These are phyloP conservation scores for Diutina mesorugosa DNA, from an alignment of 1,139 yeast species.

Conservation along the genomic window DNA sequence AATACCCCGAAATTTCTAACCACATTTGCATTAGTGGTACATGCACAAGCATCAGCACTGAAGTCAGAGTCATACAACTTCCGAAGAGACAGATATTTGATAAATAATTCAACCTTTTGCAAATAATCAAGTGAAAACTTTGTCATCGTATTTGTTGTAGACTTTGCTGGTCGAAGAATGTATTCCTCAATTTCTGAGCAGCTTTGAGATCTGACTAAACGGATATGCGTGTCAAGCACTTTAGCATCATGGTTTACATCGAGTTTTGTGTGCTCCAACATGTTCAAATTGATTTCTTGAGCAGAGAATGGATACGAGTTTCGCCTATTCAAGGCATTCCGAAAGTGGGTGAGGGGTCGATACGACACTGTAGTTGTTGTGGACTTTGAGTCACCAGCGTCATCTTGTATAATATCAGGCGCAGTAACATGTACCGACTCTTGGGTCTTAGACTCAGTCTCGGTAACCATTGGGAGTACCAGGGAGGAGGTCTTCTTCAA, in stretches of 20 bases:
- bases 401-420: not conserved
- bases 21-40: conserved; percentile 7
- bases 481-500: not conserved
- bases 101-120: conserved; percentile 11
- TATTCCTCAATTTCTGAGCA: conserved; percentile 9
- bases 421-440: not conserved
- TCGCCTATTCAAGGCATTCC: conserved; percentile 23
- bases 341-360: conserved; percentile 5
- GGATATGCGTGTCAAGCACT: conserved; percentile 15
- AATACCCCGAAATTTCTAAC: conserved; percentile 13
- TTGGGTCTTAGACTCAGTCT: not conserved
- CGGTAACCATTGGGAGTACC: not conserved
- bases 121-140: conserved; percentile 15
- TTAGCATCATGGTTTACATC: not conserved
- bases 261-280: conserved; percentile 10
- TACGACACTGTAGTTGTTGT: not conserved
- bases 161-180: conserved; percentile 4
- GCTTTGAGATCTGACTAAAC: conserved; percentile 34
- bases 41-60: conserved; percentile 10
- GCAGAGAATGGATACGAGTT: conserved; percentile 27
- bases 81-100: conserved; percentile 8
- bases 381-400: not conserved
- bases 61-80: not conserved
- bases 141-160: conserved; percentile 10
- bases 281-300: conserved; percentile 18